Evolutionary conservation across 2,329 filamentous ascomycete genomes (phyloP).

Genomic region (Ascochyta koolunga): DNA sequence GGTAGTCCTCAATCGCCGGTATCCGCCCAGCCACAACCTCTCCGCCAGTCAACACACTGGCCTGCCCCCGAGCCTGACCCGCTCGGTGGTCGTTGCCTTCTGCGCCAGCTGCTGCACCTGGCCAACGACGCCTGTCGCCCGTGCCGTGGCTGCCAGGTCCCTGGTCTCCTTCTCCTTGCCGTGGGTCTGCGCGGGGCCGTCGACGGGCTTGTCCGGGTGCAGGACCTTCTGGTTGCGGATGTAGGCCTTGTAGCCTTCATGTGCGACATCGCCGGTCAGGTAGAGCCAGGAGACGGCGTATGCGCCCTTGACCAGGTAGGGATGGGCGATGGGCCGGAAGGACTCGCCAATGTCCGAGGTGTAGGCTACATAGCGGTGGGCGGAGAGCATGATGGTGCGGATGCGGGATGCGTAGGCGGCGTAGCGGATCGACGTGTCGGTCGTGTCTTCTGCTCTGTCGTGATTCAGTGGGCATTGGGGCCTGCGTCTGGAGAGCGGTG

Average conservation of each 20-base stretch:
- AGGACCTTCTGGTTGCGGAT: conserved; percentile 79
- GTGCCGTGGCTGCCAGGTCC: conserved; percentile 43
- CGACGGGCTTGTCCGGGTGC: conserved; percentile 63
- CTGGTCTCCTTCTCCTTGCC: conserved; percentile 42
- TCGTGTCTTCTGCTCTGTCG: conserved; percentile 74
- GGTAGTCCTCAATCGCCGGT: conserved; percentile 83
- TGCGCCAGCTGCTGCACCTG: conserved; percentile 34
- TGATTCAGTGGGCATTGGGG: neutral
- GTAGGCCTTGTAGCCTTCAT: conserved; percentile 97
- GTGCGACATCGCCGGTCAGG: conserved; percentile 83
- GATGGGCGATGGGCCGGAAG: conserved; percentile 91
- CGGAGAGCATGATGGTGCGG: conserved; percentile 84
- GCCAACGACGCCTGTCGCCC: conserved; percentile 18
- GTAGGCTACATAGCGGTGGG: conserved; percentile 96
- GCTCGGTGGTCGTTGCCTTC: conserved; percentile 26
- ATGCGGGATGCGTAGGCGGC: conserved; percentile 88
- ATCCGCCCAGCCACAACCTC: conserved; percentile 53
- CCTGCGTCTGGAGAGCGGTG: conserved; percentile 25
- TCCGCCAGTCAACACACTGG: conserved; percentile 28
- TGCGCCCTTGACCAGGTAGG: conserved; percentile 76
- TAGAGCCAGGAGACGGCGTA: conserved; percentile 95
- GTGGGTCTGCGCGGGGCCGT: conserved; percentile 9
- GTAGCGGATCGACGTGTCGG: conserved; percentile 85
- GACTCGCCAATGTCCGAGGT: conserved; percentile 96
- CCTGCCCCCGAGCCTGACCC: conserved; percentile 29